These are phyloP conservation scores for Lentinula aciculospora DNA, from an alignment of 768 basidiomycete species.

Conservation along the genomic window DNA sequence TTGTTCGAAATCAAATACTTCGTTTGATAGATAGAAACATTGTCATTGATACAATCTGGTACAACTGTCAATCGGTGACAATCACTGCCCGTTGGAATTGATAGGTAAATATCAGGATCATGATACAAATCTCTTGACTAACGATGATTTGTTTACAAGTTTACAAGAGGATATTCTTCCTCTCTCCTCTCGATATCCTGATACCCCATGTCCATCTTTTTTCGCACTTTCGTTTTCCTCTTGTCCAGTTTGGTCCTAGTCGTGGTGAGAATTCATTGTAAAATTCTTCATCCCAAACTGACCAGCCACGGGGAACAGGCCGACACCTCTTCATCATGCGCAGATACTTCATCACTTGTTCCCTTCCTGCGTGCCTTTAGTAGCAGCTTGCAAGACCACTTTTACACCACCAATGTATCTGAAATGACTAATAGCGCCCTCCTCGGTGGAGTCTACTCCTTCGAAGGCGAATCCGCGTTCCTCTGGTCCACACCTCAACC, in stretches of 20 bases:
- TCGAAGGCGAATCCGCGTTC: background rate
- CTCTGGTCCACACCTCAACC: background rate
- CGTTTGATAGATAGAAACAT: too few species aligned
- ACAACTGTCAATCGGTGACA: too few species aligned
- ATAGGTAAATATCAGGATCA: too few species aligned
- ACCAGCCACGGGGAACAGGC: background rate
- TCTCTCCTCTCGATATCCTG: background rate
- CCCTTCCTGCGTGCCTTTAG: background rate
- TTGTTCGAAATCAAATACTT: too few species aligned
- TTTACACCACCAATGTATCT: background rate
- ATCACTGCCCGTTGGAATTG: too few species aligned
- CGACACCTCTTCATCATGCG: background rate
- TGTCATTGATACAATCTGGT: too few species aligned
- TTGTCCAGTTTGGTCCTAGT: background rate
- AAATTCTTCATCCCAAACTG: too few species aligned
- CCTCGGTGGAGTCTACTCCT: background rate
- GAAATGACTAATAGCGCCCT: background rate
- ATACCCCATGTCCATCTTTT: background rate
- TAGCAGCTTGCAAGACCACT: background rate
- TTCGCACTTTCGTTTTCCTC: background rate
- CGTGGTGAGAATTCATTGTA: background rate
- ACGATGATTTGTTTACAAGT: background rate
- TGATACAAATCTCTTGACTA: background rate
- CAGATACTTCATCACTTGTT: background rate
- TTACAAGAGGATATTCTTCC: background rate